These are phyloP conservation scores for Pseudoturritis turrita DNA, from an alignment of 345 rosid genomes.

Conservation along the genomic window DNA sequence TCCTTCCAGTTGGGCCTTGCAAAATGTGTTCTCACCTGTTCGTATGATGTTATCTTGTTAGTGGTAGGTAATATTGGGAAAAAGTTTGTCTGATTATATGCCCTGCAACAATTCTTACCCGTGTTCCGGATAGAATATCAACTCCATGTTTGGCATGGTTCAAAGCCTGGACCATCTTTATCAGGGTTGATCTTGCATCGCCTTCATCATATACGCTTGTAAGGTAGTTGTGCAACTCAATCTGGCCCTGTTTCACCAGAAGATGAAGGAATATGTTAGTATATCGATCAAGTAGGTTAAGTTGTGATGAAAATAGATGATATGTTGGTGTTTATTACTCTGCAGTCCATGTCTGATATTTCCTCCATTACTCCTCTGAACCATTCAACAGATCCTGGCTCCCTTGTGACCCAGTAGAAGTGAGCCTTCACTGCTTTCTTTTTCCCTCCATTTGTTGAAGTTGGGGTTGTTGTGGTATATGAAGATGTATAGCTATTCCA, in stretches of 20 bases:
- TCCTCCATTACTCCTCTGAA: constrained; percentile 96
- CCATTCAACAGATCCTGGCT: constrained; percentile 92
- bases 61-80: background rate
- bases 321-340: constrained; percentile 44
- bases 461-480: constrained; percentile 32
- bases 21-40: constrained; percentile 92
- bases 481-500: constrained; percentile 68
- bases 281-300: background rate
- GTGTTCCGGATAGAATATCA: constrained; percentile 91
- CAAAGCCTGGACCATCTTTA: constrained; percentile 96
- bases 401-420: constrained; percentile 98
- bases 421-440: constrained; percentile 68
- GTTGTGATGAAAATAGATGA: background rate
- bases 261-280: background rate
- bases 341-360: constrained; percentile 82
- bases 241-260: constrained; percentile 61
- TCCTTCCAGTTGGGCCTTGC: constrained; percentile 97
- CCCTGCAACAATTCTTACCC: constrained; percentile 42
- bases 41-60: constrained; percentile 3
- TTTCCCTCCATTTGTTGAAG: constrained; percentile 42
- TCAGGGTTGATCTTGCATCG: constrained; percentile 92
- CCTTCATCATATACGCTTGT: constrained; percentile 99
- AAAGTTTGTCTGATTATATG: background rate
- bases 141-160: constrained; percentile 96
- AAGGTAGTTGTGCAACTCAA: constrained; percentile 91